Evolutionary conservation across 805 yeast genomes (phyloP).

Genomic region (Wickerhamomyces strasburgensis): DNA sequence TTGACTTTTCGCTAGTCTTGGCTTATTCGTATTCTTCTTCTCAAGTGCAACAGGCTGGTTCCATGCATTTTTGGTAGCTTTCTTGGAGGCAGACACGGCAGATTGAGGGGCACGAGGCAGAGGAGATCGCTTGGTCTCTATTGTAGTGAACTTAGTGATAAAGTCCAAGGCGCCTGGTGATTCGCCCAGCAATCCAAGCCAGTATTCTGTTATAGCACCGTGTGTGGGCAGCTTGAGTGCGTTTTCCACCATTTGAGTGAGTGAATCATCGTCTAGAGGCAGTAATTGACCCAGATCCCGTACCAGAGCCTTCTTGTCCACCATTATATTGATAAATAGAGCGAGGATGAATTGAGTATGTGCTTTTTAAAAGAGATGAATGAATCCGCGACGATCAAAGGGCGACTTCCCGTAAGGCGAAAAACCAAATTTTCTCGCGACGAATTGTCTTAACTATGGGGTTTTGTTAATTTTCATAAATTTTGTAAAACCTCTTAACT

Average conservation of each 20-base stretch:
- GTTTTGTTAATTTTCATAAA: too few relatives aligned
- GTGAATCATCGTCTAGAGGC: constrained; percentile 56
- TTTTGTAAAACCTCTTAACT: too few relatives aligned
- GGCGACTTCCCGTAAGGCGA: too few relatives aligned
- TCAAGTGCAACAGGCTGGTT: constrained; percentile 5
- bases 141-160: constrained; percentile 37
- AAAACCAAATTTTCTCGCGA: too few relatives aligned
- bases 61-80: constrained; percentile 12
- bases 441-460: too few relatives aligned
- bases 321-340: neutral
- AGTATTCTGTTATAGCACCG: constrained; percentile 45
- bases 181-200: constrained; percentile 53
- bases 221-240: constrained; percentile 43
- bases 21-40: constrained; percentile 4
- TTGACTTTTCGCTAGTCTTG: constrained; percentile 12
- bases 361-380: neutral
- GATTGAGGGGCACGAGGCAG: neutral
- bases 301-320: constrained; percentile 7
- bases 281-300: constrained; percentile 30
- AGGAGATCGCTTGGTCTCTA: constrained; percentile 4
- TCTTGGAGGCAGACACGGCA: neutral
- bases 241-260: constrained; percentile 50
- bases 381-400: neutral
- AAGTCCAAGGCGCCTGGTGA: constrained; percentile 47
- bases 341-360: neutral